Conservation (phyloP, 2,329 filamentous ascomycete species). For the Fusarium hainanense region DNA sequence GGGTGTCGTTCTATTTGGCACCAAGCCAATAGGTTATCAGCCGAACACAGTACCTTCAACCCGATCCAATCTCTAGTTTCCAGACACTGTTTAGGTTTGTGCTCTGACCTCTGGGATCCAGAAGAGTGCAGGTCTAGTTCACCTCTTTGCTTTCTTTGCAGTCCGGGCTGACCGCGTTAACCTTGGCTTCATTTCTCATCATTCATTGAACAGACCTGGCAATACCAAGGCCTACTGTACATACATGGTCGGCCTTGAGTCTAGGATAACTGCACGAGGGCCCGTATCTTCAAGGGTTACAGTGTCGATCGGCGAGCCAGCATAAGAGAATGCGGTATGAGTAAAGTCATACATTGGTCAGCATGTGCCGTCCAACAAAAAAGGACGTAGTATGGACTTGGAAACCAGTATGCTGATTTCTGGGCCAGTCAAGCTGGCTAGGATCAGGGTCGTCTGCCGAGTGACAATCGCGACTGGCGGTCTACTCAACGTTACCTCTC, state of each 20-base stretch:
- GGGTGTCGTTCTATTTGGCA: constrained; percentile 36
- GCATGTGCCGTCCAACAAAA: constrained; percentile 22
- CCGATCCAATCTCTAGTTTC: constrained; percentile 20
- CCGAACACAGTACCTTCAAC: constrained; percentile 15
- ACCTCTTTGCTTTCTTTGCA: constrained; percentile 1
- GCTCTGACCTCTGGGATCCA: constrained; percentile 27
- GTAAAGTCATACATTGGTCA: constrained; percentile 33
- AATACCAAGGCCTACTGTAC: not conserved
- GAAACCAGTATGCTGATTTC: constrained; percentile 16
- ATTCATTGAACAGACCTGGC: not conserved
- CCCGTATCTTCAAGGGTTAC: constrained; percentile 24
- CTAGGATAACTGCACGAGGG: constrained; percentile 4
- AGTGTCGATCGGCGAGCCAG: constrained; percentile 26
- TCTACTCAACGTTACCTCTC: constrained; percentile 29
- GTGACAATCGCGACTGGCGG: constrained; percentile 39
- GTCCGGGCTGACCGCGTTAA: constrained; percentile 5
- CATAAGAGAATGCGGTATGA: constrained; percentile 24
- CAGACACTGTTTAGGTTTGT: constrained; percentile 30
- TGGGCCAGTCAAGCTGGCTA: constrained; percentile 12
- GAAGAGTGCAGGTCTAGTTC: not conserved
- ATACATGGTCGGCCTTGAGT: not conserved
- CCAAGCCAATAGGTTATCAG: constrained; percentile 22
- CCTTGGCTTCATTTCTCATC: not conserved
- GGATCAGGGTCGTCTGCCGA: constrained; percentile 33
- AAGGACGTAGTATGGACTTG: constrained; percentile 3